Conservation (phyloP, 176 grass and related monocot genomes). For the Tillandsia leiboldiana region DNA sequence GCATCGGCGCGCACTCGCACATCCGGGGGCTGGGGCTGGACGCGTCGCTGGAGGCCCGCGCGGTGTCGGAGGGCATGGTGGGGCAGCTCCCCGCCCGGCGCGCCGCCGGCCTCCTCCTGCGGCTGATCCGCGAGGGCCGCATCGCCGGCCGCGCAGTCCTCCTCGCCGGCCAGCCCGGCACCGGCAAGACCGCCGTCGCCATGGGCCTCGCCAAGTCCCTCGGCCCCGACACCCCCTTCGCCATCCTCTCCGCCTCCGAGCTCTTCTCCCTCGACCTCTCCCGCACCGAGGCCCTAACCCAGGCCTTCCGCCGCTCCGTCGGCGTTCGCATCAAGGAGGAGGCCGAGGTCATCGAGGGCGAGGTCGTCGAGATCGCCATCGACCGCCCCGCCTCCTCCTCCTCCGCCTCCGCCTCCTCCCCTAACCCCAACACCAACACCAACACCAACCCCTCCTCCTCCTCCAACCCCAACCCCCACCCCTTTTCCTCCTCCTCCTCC, state of each 20-base stretch:
- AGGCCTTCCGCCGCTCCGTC: slow-evolving; percentile 78
- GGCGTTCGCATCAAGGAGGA: slow-evolving; percentile 99
- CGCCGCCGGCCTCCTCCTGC: slow-evolving; percentile 66
- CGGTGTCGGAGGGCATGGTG: slow-evolving; percentile 92
- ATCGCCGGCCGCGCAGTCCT: slow-evolving; percentile 80
- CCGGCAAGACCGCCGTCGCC: slow-evolving; percentile 85
- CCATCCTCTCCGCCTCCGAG: slow-evolving; percentile 71
- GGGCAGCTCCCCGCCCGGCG: slow-evolving; percentile 79
- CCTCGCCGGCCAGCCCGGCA: slow-evolving; percentile 82
- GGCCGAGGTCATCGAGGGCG: slow-evolving; percentile 96
- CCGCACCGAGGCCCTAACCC: slow-evolving; percentile 85
- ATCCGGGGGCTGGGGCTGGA: slow-evolving; percentile 91
- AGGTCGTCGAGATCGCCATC: slow-evolving; percentile 89
- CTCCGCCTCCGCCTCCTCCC: slow-evolving; percentile 3
- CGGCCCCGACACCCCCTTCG: slow-evolving; percentile 83
- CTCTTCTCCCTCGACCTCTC: slow-evolving; percentile 93
- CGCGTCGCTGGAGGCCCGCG: slow-evolving; percentile 70
- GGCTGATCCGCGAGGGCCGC: slow-evolving; percentile 77
- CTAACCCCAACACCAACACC: background rate
- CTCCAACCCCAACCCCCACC: slow-evolving; percentile 47
- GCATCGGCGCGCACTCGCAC: slow-evolving; percentile 95
- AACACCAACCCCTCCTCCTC: slow-evolving; percentile 54
- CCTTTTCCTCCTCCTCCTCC: slow-evolving; percentile 17
- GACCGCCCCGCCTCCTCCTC: slow-evolving; percentile 48
- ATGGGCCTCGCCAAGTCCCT: slow-evolving; percentile 98